A percentile compares a stretch with the other conserved stretches of the same genome.
These are phyloP conservation scores for Pseudocercospora fuligena DNA, from an alignment of 2,329 filamentous ascomycete genomes.

Conservation along the genomic window DNA sequence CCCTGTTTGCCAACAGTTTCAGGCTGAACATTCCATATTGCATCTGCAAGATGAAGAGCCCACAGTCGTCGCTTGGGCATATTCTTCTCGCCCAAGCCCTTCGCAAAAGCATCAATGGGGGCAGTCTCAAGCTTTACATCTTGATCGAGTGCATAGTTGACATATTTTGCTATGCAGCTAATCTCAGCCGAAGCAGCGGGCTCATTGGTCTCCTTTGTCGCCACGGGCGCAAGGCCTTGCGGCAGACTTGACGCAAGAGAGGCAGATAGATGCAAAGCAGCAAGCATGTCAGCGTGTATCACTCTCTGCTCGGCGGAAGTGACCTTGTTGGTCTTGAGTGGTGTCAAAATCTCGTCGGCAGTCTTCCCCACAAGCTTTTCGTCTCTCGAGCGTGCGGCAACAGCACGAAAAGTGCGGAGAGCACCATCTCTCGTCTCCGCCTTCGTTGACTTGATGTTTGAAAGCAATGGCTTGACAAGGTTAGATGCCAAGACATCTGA, in stretches of 20 bases:
- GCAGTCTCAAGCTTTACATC: conserved; percentile 67
- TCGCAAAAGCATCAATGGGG: conserved; percentile 72
- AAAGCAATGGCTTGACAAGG: conserved; percentile 83
- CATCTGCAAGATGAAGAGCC: conserved; percentile 74
- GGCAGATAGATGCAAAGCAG: conserved; percentile 64
- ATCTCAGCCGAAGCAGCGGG: conserved; percentile 77
- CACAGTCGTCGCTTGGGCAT: conserved; percentile 76
- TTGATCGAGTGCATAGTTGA: conserved; percentile 65
- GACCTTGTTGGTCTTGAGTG: conserved; percentile 82
- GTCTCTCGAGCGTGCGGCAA: conserved; percentile 67
- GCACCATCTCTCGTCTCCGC: conserved; percentile 75
- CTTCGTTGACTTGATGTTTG: conserved; percentile 91
- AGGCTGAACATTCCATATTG: conserved; percentile 65
- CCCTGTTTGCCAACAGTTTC: conserved; percentile 55
- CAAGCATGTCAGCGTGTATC: conserved; percentile 80
- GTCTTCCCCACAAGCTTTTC: conserved; percentile 67
- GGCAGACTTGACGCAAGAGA: conserved; percentile 70
- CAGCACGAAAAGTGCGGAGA: conserved; percentile 71
- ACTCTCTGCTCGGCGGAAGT: conserved; percentile 83
- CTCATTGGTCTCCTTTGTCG: conserved; percentile 88
- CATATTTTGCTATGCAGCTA: conserved; percentile 69
- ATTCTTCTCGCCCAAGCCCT: conserved; percentile 87
- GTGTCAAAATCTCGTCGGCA: conserved; percentile 75
- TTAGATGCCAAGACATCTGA: conserved; percentile 73
- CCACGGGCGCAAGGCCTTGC: conserved; percentile 68